Evolutionary conservation across 192 early-diverging fungal species (phyloP), one percentile per base, ranked within the genome.

Genomic region (Nowakowskiella sp.): DNA sequence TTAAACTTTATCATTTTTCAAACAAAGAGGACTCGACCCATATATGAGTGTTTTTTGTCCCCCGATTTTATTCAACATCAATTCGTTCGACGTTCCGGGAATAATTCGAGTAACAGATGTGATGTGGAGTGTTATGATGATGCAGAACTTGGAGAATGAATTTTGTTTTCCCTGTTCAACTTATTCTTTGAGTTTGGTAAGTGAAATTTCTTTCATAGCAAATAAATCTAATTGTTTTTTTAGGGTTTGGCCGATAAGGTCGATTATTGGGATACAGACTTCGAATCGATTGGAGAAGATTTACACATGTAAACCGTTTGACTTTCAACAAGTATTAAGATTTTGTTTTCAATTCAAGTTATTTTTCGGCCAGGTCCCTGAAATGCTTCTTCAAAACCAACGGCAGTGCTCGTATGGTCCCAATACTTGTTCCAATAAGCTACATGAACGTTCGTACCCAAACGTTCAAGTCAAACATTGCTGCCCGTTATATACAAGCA

Each of bases 221-320:
- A 39, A 13, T 13, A 13, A 19, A 39, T 39, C 36, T 39, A 13
- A 13, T 39, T 39, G 36, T 13, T 39, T 13, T 39, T 39, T 13
- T 19, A 39, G 36, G 62, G 73, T 25, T 54, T 78, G 16, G 76
- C 76, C 25, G 77, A 78, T 26, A 46, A 65, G 29, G 76, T 78
- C 23, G 70, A 67, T 8, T 80, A 72, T 39, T 78, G 76, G 76
- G 76, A 78, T 50, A 75, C 72, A 2, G 61, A 66, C 47, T 55
- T 61, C n/a, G 77, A 78, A 61, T 47, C 77, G 2, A 71, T 78
- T 16, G 76, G 77, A 28, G 76, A 78, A 51, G 76, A 78, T 58
- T 55, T 78, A 60, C 76, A 78, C 53, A 78, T 78, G 73, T 70
- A 62, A 47, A 47, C 13, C 13, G 39, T 28, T 28, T 13, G 39